phyloP scores from a whole-genome alignment of 1,139 yeast species.

The Debaryomycetaceae sp. region DNA sequence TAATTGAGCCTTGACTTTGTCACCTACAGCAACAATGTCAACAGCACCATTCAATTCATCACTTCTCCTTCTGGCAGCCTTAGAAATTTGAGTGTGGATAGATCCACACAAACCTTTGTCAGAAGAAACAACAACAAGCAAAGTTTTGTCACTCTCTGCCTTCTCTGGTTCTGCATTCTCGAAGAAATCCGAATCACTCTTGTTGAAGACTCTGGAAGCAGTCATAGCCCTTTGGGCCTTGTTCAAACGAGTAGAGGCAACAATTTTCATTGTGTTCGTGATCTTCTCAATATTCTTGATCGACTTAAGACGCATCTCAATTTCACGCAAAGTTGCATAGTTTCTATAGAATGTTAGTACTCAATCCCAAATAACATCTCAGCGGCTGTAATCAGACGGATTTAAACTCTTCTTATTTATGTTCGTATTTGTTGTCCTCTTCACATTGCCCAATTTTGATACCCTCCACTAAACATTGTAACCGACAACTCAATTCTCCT shows the following conservation, averaged over 20 bases:
- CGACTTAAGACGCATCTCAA: conserved; percentile 96
- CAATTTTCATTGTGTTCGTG: conserved; percentile 99
- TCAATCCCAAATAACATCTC: background rate
- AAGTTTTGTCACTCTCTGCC: conserved; percentile 53
- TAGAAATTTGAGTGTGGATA: conserved; percentile 90
- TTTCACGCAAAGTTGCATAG: conserved; percentile 98
- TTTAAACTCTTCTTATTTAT: background rate
- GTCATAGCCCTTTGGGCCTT: conserved; percentile 96
- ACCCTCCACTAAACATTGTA: background rate
- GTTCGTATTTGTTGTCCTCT: background rate
- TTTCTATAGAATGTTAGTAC: conserved; percentile 46
- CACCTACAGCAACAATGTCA: conserved; percentile 89
- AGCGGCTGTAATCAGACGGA: background rate
- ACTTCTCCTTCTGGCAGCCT: conserved; percentile 73
- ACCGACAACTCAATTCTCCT: background rate
- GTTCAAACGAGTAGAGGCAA: conserved; percentile 94
- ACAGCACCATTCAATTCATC: conserved; percentile 59
- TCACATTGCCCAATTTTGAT: background rate
- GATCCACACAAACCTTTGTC: conserved; percentile 99
- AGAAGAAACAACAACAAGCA: conserved; percentile 84
- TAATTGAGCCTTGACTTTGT: conserved; percentile 86
- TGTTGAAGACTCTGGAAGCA: conserved; percentile 81
- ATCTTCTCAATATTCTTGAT: conserved; percentile 98
- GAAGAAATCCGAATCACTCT: conserved; percentile 76
- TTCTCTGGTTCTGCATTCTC: conserved; percentile 75